Evolutionary conservation across 148 eudicot genomes (phyloP).

Genomic region (Rhododendron griersonianum): DNA sequence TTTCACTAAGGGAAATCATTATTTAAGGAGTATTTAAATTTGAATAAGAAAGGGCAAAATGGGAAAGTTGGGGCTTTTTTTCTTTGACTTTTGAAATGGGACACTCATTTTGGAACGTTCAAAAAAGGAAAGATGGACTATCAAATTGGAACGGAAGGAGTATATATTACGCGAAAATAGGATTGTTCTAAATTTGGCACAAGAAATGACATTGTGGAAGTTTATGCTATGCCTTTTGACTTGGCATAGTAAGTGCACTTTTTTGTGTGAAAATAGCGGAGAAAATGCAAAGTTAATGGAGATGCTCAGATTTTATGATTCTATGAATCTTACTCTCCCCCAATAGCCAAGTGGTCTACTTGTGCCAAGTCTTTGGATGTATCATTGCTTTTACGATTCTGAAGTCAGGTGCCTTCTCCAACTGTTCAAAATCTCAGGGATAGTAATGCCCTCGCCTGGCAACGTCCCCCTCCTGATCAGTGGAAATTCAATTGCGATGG

Average conservation of each 20-base stretch:
- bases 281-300: not conserved
- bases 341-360: not conserved
- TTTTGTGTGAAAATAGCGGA: no score
- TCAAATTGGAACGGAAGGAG: no score
- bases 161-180: not conserved
- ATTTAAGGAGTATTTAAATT: no score
- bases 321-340: not conserved
- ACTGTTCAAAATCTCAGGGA: not conserved
- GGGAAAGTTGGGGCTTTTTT: no score
- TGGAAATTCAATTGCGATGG: no score
- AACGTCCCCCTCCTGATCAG: not conserved
- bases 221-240: not conserved
- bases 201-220: not conserved
- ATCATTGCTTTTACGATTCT: constrained; percentile 2
- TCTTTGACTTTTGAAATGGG: no score
- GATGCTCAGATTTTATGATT: not conserved
- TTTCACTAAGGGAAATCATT: no score
- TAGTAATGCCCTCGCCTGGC: not conserved
- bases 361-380: not conserved
- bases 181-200: not conserved
- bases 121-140: no score
- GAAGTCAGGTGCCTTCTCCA: not conserved
- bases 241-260: not conserved
- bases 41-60: no score
- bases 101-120: no score